phyloP scores from a whole-genome alignment of 169 alveolate species.

The Plasmodium gonderi region DNA sequence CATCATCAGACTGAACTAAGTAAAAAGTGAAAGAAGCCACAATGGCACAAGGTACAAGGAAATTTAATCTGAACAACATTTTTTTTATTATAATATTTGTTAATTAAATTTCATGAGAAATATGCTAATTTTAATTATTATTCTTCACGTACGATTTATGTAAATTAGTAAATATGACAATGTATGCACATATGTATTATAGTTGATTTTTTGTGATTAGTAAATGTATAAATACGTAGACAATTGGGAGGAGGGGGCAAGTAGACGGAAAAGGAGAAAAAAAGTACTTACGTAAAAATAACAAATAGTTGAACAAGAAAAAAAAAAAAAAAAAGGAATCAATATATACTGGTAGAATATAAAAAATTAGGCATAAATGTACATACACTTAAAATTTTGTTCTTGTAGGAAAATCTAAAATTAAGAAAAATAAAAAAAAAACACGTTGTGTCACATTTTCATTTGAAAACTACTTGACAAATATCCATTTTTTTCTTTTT shows the following conservation, averaged over 20 bases:
- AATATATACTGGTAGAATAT: not conserved
- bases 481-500: not conserved
- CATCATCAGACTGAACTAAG: constrained; percentile 40
- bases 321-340: not conserved
- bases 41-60: constrained; percentile 28
- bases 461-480: not conserved
- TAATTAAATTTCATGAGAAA: not conserved
- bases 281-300: not conserved
- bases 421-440: not conserved
- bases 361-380: constrained; percentile 13
- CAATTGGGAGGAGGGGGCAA: not conserved
- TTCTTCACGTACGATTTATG: not conserved
- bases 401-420: not conserved
- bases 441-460: not conserved
- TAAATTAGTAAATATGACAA: not conserved
- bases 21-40: constrained; percentile 26
- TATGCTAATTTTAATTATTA: not conserved
- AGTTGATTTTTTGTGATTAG: not conserved
- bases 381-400: constrained; percentile 38
- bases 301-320: not conserved
- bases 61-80: constrained; percentile 41
- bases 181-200: not conserved
- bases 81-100: not conserved
- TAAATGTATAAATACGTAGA: not conserved
- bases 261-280: not conserved